A percentile compares a stretch with the other conserved stretches of the same genome.
Conservation (phyloP, 1,284 basidiomycete genomes). For the Leccinum pachyderme region DNA sequence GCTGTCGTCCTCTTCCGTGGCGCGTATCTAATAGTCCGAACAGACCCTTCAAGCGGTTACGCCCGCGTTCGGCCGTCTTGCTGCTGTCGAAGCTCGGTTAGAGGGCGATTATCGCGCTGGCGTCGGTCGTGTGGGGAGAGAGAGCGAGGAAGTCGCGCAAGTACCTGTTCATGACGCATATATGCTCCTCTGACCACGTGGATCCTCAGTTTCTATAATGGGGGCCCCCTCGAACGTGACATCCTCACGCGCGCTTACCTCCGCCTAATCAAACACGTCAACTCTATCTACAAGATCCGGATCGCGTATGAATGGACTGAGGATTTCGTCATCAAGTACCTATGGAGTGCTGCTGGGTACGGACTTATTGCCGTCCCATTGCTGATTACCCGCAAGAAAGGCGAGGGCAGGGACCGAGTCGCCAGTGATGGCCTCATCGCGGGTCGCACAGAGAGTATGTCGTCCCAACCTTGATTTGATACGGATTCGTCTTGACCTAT, state of each 20-base stretch:
- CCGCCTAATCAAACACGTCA: constrained; percentile 84
- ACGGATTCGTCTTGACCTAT: background rate
- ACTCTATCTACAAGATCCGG: constrained; percentile 89
- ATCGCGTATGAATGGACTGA: constrained; percentile 90
- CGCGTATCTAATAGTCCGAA: background rate
- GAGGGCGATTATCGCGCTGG: constrained; percentile 92
- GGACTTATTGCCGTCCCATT: constrained; percentile 87
- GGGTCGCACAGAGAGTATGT: constrained; percentile 62
- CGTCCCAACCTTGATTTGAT: background rate
- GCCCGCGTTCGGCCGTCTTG: constrained; percentile 91
- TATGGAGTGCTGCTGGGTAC: constrained; percentile 91
- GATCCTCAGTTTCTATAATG: constrained; percentile 80
- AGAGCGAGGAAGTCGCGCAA: constrained; percentile 91
- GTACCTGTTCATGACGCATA: constrained; percentile 31
- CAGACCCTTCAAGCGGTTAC: constrained; percentile 82
- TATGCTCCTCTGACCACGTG: background rate
- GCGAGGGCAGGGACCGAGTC: constrained; percentile 2
- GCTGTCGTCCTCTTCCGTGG: background rate
- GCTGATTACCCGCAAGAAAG: constrained; percentile 54
- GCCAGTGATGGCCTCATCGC: constrained; percentile 43
- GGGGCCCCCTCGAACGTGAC: constrained; percentile 79
- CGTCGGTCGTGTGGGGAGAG: constrained; percentile 84
- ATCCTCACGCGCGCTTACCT: constrained; percentile 83
- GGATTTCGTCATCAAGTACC: constrained; percentile 92
- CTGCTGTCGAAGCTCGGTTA: constrained; percentile 83